Percentiles rank a stretch among this genome's conserved stretches.
Evolutionary conservation across 2,329 filamentous ascomycete genomes (phyloP).

Genomic region (Daldinia sp.): DNA sequence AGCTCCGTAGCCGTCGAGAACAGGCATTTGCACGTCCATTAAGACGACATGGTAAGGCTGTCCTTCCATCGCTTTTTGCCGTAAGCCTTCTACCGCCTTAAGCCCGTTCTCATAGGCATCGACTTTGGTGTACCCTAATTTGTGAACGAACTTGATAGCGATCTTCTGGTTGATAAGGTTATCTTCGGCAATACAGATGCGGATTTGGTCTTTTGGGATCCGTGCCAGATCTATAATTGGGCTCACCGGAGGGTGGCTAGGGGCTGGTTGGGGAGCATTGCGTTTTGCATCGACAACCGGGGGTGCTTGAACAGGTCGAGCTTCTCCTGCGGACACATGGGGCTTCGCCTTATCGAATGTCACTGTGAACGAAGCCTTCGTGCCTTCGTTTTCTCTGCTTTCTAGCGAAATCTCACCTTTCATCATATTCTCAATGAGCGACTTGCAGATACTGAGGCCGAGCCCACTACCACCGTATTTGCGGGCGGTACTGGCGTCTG

Average conservation of each 20-base stretch:
- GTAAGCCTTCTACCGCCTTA: slow-evolving; percentile 87
- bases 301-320: slow-evolving; percentile 52
- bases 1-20: slow-evolving; percentile 91
- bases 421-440: slow-evolving; percentile 91
- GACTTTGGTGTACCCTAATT: slow-evolving; percentile 81
- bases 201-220: slow-evolving; percentile 78
- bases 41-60: slow-evolving; percentile 87
- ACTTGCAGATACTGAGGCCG: slow-evolving; percentile 93
- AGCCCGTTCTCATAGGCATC: slow-evolving; percentile 90
- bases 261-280: slow-evolving; percentile 46
- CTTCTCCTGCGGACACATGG: slow-evolving; percentile 66
- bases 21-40: slow-evolving; percentile 97
- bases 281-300: slow-evolving; percentile 51
- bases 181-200: slow-evolving; percentile 93
- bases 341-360: slow-evolving; percentile 82
- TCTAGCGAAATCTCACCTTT: slow-evolving; percentile 84
- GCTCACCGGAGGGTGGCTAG: slow-evolving; percentile 52
- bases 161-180: slow-evolving; percentile 96
- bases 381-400: slow-evolving; percentile 76
- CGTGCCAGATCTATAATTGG: slow-evolving; percentile 72
- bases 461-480: slow-evolving; percentile 93
- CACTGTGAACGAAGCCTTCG: slow-evolving; percentile 79
- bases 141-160: slow-evolving; percentile 87
- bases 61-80: slow-evolving; percentile 73
- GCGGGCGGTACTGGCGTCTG: slow-evolving; percentile 86